A percentile compares a stretch with the other conserved stretches of the same genome.
These are phyloP conservation scores for Tubosaeta sp. DNA, from an alignment of 768 basidiomycete species.

Conservation along the genomic window DNA sequence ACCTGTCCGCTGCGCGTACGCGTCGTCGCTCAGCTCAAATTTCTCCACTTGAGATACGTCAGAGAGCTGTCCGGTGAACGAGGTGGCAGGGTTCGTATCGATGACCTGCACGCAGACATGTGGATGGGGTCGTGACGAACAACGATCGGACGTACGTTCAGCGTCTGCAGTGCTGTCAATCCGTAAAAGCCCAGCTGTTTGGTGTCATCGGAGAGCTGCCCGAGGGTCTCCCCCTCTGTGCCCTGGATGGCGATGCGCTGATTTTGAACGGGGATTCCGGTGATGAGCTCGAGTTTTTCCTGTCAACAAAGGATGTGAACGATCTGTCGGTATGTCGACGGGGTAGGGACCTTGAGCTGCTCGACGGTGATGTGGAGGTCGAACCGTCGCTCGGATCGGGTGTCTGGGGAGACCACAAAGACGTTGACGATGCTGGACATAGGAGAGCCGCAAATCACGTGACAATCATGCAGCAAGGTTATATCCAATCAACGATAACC, in stretches of 20 bases:
- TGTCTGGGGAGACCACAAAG: slow-evolving; percentile 83
- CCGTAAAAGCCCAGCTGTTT: slow-evolving; percentile 73
- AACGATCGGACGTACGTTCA: slow-evolving; percentile 55
- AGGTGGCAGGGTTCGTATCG: slow-evolving; percentile 71
- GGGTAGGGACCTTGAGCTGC: slow-evolving; percentile 69
- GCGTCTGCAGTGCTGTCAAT: slow-evolving; percentile 68
- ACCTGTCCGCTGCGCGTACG: slow-evolving; percentile 83
- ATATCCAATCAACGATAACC: no score
- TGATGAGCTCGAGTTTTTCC: slow-evolving; percentile 83
- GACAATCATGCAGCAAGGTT: not conserved
- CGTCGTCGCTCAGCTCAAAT: slow-evolving; percentile 80
- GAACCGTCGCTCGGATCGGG: slow-evolving; percentile 83
- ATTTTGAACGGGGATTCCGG: slow-evolving; percentile 77
- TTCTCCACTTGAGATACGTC: slow-evolving; percentile 88
- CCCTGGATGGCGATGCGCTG: slow-evolving; percentile 66
- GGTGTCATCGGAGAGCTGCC: slow-evolving; percentile 59
- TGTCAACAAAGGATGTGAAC: slow-evolving; percentile 23
- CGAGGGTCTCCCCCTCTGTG: slow-evolving; percentile 49
- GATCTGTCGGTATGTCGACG: not conserved
- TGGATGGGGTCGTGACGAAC: not conserved
- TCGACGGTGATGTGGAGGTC: slow-evolving; percentile 70
- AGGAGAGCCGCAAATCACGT: slow-evolving; percentile 2
- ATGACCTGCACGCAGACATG: slow-evolving; percentile 45
- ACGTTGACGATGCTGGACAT: slow-evolving; percentile 57
- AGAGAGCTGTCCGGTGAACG: slow-evolving; percentile 78